Evolutionary conservation across 495 filamentous ascomycete genomes (phyloP).

Genomic region (Lophiotrema nucula): DNA sequence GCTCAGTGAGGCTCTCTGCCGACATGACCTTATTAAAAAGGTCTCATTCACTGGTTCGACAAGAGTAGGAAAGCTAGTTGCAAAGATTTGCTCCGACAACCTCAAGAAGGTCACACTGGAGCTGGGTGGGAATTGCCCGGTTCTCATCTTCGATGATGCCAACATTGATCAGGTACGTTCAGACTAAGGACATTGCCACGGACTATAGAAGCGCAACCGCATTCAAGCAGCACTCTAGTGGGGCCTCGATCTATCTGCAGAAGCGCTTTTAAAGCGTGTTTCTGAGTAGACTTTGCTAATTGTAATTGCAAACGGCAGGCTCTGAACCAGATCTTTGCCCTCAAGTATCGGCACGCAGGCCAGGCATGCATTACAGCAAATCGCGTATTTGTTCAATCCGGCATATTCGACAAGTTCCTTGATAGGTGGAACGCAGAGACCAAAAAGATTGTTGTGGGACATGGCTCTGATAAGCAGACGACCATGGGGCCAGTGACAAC

Average conservation of each 20-base stretch:
- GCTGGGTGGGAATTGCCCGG: slow-evolving; percentile 46
- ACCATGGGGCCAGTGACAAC: slow-evolving; percentile 72
- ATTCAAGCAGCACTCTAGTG: too few relatives aligned
- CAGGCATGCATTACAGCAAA: slow-evolving; percentile 47
- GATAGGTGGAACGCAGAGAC: slow-evolving; percentile 55
- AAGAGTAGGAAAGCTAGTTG: slow-evolving; percentile 44
- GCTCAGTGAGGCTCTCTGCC: slow-evolving; percentile 43
- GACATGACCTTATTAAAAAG: slow-evolving; percentile 43
- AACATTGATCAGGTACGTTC: slow-evolving; percentile 44
- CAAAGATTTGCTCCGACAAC: slow-evolving; percentile 41
- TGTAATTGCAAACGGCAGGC: too few relatives aligned
- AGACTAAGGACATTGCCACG: too few relatives aligned
- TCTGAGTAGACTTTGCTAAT: too few relatives aligned
- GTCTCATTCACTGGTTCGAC: slow-evolving; percentile 46
- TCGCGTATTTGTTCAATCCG: slow-evolving; percentile 44
- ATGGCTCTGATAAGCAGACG: slow-evolving; percentile 56
- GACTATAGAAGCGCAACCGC: too few relatives aligned
- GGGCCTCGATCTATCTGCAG: too few relatives aligned
- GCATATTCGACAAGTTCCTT: slow-evolving; percentile 44
- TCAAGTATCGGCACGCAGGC: slow-evolving; percentile 47
- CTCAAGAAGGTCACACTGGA: slow-evolving; percentile 47
- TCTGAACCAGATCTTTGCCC: slow-evolving; percentile 32
- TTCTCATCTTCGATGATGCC: slow-evolving; percentile 47
- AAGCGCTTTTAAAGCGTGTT: too few relatives aligned
- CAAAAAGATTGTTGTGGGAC: slow-evolving; percentile 59